Conservation (phyloP, 2,329 filamentous ascomycete genomes). For the Aspergillus sojae region DNA sequence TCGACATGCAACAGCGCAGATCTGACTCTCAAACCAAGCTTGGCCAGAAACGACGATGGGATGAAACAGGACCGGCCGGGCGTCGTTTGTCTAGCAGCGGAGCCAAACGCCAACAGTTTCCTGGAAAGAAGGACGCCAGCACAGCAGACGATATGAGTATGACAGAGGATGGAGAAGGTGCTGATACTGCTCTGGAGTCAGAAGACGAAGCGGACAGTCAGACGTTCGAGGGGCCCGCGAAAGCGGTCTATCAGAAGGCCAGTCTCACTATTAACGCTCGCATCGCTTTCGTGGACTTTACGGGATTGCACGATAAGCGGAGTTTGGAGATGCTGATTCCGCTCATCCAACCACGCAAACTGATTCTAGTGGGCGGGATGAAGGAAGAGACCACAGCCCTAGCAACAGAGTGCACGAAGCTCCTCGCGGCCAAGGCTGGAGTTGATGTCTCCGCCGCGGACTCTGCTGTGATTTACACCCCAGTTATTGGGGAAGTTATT, state of each 20-base stretch:
- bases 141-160: slow-evolving; percentile 54
- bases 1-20: slow-evolving; percentile 64
- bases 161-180: slow-evolving; percentile 58
- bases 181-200: slow-evolving; percentile 59
- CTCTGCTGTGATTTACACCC: slow-evolving; percentile 77
- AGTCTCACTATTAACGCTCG: slow-evolving; percentile 70
- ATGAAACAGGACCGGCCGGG: slow-evolving; percentile 61
- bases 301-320: slow-evolving; percentile 88
- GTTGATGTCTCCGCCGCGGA: slow-evolving; percentile 45
- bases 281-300: slow-evolving; percentile 88
- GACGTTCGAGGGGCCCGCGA: slow-evolving; percentile 68
- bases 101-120: slow-evolving; percentile 63
- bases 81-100: slow-evolving; percentile 45
- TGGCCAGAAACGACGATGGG: slow-evolving; percentile 94
- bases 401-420: slow-evolving; percentile 76
- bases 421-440: slow-evolving; percentile 53
- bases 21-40: slow-evolving; percentile 63
- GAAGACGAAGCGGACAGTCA: slow-evolving; percentile 56
- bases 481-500: slow-evolving; percentile 70
- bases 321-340: slow-evolving; percentile 94
- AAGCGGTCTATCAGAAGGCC: slow-evolving; percentile 67
- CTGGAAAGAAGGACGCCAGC: slow-evolving; percentile 41
- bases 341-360: slow-evolving; percentile 87
- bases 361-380: slow-evolving; percentile 86
- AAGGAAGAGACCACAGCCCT: slow-evolving; percentile 76